Evolutionary conservation across 495 filamentous ascomycete species (phyloP).

Genomic region (Amorphotheca resinae): DNA sequence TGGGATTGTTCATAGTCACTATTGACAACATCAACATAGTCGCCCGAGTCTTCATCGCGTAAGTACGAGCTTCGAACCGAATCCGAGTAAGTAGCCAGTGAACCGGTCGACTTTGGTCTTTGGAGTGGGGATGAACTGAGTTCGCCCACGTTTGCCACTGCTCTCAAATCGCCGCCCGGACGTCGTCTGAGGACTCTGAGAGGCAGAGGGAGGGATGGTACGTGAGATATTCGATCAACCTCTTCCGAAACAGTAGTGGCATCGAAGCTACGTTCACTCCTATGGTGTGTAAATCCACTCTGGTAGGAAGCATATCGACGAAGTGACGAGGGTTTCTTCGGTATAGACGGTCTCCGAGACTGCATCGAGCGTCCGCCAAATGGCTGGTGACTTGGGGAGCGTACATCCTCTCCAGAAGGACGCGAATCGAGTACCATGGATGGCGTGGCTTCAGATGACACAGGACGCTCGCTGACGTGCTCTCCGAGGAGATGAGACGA

Average conservation of each 20-base stretch:
- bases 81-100: slow-evolving; percentile 54
- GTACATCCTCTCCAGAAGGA: slow-evolving; percentile 14
- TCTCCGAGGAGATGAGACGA: slow-evolving; percentile 37
- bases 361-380: slow-evolving; percentile 7
- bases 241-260: slow-evolving; percentile 37
- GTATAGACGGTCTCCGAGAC: slow-evolving; percentile 9
- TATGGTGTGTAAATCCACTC: slow-evolving; percentile 50
- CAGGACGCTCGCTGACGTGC: slow-evolving; percentile 15
- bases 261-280: slow-evolving; percentile 48
- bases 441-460: slow-evolving; percentile 24
- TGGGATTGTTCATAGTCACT: slow-evolving; percentile 29
- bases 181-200: slow-evolving; percentile 63
- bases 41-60: slow-evolving; percentile 24
- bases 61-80: slow-evolving; percentile 53
- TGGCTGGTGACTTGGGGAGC: slow-evolving; percentile 29
- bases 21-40: slow-evolving; percentile 32
- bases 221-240: slow-evolving; percentile 6
- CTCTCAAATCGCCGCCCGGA: slow-evolving; percentile 81
- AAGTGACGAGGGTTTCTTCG: slow-evolving; percentile 24
- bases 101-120: slow-evolving; percentile 59
- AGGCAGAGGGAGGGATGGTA: slow-evolving; percentile 29
- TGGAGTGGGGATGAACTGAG: slow-evolving; percentile 36
- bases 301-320: slow-evolving; percentile 53
- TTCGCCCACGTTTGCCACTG: slow-evolving; percentile 61
- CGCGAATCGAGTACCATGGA: slow-evolving; percentile 14